Conservation (phyloP, 2,329 filamentous ascomycete species). For the Calonectria multiphialidica region DNA sequence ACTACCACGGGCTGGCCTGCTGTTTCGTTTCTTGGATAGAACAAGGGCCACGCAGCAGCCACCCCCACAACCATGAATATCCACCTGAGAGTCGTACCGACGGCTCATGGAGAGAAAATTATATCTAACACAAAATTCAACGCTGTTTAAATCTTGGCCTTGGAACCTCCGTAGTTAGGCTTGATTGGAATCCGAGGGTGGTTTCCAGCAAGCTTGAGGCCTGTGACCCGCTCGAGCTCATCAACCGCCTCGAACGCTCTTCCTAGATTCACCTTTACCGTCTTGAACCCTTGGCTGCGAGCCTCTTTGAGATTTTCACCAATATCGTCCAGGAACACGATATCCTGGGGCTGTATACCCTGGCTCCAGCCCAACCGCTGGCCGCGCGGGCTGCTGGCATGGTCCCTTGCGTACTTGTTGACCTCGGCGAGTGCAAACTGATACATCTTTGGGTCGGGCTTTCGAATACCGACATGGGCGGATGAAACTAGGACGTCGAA, state of each 20-base stretch:
- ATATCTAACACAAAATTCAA: not conserved
- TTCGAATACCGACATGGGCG: slow-evolving; percentile 88
- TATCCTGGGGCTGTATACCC: slow-evolving; percentile 71
- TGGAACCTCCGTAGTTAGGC: slow-evolving; percentile 48
- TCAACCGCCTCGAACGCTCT: slow-evolving; percentile 84
- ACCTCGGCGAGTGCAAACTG: slow-evolving; percentile 76
- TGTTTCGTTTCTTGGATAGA: no score
- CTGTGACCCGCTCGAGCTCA: slow-evolving; percentile 81
- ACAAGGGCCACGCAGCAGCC: no score
- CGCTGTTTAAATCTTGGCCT: slow-evolving; percentile 56
- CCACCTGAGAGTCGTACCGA: no score
- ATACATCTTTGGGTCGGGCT: slow-evolving; percentile 89
- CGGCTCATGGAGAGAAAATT: not conserved
- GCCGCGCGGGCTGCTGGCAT: slow-evolving; percentile 55
- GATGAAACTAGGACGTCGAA: slow-evolving; percentile 93
- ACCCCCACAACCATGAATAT: no score
- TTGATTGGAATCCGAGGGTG: slow-evolving; percentile 64
- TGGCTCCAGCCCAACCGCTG: slow-evolving; percentile 57
- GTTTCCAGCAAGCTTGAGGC: slow-evolving; percentile 70
- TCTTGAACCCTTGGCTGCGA: slow-evolving; percentile 79
- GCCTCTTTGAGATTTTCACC: slow-evolving; percentile 91
- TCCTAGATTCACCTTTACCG: slow-evolving; percentile 87
- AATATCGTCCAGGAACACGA: slow-evolving; percentile 94
- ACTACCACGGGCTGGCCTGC: no score
- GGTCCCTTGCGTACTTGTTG: slow-evolving; percentile 70